Evolutionary conservation across 2,329 filamentous ascomycete genomes (phyloP).

Genomic region (Lachnellula suecica): DNA sequence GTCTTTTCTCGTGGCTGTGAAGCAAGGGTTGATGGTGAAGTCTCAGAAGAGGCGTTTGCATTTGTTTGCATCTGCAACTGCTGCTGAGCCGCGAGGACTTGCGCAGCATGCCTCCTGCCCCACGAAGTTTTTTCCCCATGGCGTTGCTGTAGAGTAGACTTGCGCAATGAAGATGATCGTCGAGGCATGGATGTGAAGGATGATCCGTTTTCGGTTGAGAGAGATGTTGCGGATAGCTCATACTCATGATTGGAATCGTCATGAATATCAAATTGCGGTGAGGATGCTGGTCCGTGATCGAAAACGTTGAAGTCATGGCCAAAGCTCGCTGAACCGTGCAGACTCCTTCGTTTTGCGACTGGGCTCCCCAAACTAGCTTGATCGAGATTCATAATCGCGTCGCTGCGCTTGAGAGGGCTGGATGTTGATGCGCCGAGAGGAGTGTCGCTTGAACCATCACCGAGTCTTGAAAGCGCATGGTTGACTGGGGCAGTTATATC

Average conservation of each 20-base stretch:
- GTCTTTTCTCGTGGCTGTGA: slow-evolving; percentile 53
- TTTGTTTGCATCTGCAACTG: no score
- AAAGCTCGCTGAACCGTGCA: slow-evolving; percentile 72
- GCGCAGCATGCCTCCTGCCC: slow-evolving; percentile 58
- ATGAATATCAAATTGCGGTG: slow-evolving; percentile 49
- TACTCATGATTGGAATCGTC: slow-evolving; percentile 54
- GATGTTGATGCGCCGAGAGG: slow-evolving; percentile 57
- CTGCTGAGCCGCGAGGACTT: slow-evolving; percentile 28
- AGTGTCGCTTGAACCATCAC: slow-evolving; percentile 41
- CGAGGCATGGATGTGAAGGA: slow-evolving; percentile 55
- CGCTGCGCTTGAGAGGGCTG: slow-evolving; percentile 88
- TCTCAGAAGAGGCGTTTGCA: not conserved
- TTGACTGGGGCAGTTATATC: slow-evolving; percentile 53
- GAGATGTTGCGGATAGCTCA: slow-evolving; percentile 44
- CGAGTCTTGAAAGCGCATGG: slow-evolving; percentile 48
- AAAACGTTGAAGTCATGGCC: slow-evolving; percentile 71
- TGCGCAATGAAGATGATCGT: slow-evolving; percentile 75
- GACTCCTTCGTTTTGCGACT: slow-evolving; percentile 84
- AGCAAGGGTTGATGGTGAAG: not conserved
- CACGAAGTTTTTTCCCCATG: slow-evolving; percentile 66
- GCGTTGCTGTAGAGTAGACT: slow-evolving; percentile 85
- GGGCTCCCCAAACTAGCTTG: slow-evolving; percentile 78
- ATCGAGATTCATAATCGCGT: slow-evolving; percentile 86
- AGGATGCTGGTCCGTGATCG: slow-evolving; percentile 52
- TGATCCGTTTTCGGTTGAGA: slow-evolving; percentile 24